These are phyloP conservation scores for Aspergillus carbonarius DNA, from an alignment of 2,329 filamentous ascomycete genomes.

Conservation along the genomic window DNA sequence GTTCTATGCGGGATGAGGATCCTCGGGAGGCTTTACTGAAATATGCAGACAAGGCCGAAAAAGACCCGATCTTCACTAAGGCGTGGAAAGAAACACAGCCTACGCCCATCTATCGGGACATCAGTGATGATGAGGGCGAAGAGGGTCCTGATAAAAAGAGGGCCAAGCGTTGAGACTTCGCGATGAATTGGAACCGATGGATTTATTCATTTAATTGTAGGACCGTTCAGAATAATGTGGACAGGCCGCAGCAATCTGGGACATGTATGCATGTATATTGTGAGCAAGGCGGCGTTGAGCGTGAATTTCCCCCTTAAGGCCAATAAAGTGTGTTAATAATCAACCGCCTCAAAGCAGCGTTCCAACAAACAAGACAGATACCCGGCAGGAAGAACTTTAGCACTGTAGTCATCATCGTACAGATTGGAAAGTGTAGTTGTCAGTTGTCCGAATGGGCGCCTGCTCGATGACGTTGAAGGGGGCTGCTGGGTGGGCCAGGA, in stretches of 20 bases:
- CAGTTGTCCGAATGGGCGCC: background rate
- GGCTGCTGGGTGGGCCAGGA: conserved; percentile 2
- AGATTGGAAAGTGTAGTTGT: background rate
- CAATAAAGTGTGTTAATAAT: background rate
- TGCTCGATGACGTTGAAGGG: conserved; percentile 19
- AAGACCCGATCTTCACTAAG: conserved; percentile 90
- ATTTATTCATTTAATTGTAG: background rate
- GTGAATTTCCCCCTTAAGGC: background rate
- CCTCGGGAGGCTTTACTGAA: conserved; percentile 89
- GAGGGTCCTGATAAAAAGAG: conserved; percentile 68
- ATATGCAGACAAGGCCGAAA: conserved; percentile 90
- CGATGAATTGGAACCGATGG: background rate
- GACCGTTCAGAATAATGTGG: background rate
- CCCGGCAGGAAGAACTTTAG: background rate
- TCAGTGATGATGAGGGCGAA: conserved; percentile 78
- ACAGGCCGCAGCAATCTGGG: background rate
- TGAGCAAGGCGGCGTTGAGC: background rate
- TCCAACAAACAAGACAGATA: background rate
- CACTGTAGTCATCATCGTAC: background rate
- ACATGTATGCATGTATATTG: background rate
- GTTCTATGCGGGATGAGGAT: conserved; percentile 93
- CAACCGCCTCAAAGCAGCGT: background rate
- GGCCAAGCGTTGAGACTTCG: conserved; percentile 29
- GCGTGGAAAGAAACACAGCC: conserved; percentile 93
- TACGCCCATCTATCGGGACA: conserved; percentile 82